phyloP scores from a whole-genome alignment of 495 filamentous ascomycete species.

The Podospora fimiseda region DNA sequence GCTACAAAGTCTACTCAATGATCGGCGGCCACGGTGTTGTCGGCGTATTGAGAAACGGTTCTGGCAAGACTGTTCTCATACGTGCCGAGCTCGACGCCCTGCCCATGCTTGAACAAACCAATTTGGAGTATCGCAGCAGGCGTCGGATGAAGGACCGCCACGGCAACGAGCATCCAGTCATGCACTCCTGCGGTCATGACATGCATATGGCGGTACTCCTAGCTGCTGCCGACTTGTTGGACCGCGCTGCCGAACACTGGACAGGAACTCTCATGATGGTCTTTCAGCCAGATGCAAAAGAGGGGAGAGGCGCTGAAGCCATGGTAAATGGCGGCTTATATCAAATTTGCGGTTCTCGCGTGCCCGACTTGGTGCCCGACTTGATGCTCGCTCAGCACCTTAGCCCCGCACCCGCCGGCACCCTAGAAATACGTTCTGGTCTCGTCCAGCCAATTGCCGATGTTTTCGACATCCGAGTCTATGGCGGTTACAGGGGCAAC shows the following conservation, averaged over 20 bases:
- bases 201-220: slow-evolving; percentile 52
- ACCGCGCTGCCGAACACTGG: slow-evolving; percentile 40
- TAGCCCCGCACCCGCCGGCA: slow-evolving; percentile 36
- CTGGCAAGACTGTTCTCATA: slow-evolving; percentile 47
- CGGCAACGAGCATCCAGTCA: slow-evolving; percentile 47
- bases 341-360: slow-evolving; percentile 40
- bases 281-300: slow-evolving; percentile 60
- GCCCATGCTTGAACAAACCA: slow-evolving; percentile 51
- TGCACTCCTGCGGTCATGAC: slow-evolving; percentile 67
- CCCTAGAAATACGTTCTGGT: slow-evolving; percentile 27
- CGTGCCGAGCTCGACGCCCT: slow-evolving; percentile 59
- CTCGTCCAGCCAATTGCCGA: not conserved
- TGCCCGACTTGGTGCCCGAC: no score
- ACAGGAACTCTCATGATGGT: slow-evolving; percentile 49
- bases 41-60: slow-evolving; percentile 51
- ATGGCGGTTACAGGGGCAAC: not conserved
- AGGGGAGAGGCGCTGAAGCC: slow-evolving; percentile 46
- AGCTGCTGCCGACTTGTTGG: slow-evolving; percentile 42
- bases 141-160: slow-evolving; percentile 32
- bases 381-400: slow-evolving; percentile 56
- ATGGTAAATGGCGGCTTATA: slow-evolving; percentile 62
- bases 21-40: slow-evolving; percentile 55
- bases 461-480: not conserved
- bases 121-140: slow-evolving; percentile 49
- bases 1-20: slow-evolving; percentile 39